Evolutionary conservation across 768 basidiomycete species (phyloP), one percentile per base, ranked within the genome.

Genomic region (Lentinus brumalis): DNA sequence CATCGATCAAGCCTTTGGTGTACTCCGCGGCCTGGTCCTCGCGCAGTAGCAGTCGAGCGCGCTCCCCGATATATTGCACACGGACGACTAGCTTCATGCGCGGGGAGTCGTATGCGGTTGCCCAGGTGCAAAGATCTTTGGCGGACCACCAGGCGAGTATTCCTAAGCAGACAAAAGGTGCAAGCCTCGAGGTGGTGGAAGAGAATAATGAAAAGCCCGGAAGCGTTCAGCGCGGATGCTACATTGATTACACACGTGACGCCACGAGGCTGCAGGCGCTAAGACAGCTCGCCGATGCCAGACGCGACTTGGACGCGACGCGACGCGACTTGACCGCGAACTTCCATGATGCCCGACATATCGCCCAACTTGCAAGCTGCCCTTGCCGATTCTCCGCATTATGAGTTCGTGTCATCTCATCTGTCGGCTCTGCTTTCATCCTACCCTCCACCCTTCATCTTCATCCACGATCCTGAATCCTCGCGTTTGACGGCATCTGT

Each of bases 381-480:
- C 6, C 42, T 59, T 16, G 29, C 54, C 10, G 29, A 26, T 2
- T 52, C 56, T 8, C 3, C 58, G 5, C 71, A 71, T 29, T 72
- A 69, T 29, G 66, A 69, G 8, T 12, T 51, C 3, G 46, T 69
- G 11, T 35, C 57, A 31, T 60, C 66, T 2, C 70, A 71, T 31
- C 56, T 75, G 7, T 59, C 60, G 18, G 59, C 71, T 8, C 69
- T 80, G 4, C 69, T 79, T 3, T 70, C 70, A 3, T 64, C 74
- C 1, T 71, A 59, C 46, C 81, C 86, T 8, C 87, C 88, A 1
- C 80, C 86, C 0, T 92, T 90, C 72, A 79, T 92, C 62, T 89
- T 84, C 69, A 69, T 92, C 44, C 82, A 86, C 54, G 87, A 91
- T 70, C 72, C 84, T 0, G 74, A 75, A 54, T 79, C 84, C 5